phyloP scores from a whole-genome alignment of 2,329 filamentous ascomycete genomes.

The Chaetoscypha palmicola region DNA sequence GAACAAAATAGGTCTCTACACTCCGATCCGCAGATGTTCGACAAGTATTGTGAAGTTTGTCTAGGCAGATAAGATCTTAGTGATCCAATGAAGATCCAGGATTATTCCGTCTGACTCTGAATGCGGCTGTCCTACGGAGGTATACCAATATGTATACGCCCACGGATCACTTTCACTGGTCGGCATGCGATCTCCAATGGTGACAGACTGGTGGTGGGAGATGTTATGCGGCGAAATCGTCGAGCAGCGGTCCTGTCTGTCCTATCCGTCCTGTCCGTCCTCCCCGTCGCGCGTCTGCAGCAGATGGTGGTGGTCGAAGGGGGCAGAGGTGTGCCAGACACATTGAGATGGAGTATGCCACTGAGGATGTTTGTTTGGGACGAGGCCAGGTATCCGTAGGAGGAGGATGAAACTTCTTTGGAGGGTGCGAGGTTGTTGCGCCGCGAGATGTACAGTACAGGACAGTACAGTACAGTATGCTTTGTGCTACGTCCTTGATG shows the following conservation, averaged over 20 bases:
- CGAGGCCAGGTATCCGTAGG: no score
- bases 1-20: conserved; percentile 4
- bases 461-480: no score
- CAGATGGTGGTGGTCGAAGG: conserved; percentile 10
- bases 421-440: no score
- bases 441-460: no score
- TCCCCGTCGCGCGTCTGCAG: conserved; percentile 8
- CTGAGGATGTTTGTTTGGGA: no score
- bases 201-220: conserved; percentile 13
- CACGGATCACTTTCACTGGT: conserved; percentile 10
- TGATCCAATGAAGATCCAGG: conserved; percentile 14
- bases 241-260: background rate
- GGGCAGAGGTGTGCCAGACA: no score
- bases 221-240: conserved; percentile 5
- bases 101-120: conserved; percentile 15
- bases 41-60: conserved; percentile 13
- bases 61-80: conserved; percentile 11
- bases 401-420: no score
- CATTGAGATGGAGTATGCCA: no score
- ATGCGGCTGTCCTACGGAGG: conserved; percentile 18
- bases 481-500: no score
- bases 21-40: background rate
- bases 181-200: conserved; percentile 17
- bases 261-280: background rate
- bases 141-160: no score